phyloP scores from a whole-genome alignment of 176 grass and related monocot genomes.

The Urochloa ruziziensis region DNA sequence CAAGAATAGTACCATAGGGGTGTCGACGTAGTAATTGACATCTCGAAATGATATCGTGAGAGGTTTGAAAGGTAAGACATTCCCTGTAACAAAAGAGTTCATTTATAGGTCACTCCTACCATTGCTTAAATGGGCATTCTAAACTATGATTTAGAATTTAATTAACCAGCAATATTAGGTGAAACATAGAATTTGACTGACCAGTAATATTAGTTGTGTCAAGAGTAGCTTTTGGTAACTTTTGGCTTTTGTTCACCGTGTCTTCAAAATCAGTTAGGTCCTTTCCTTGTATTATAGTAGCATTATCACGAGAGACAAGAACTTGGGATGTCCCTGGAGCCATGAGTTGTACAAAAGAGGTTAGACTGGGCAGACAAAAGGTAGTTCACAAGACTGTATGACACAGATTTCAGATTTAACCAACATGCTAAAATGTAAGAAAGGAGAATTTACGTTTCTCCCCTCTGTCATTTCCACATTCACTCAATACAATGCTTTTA shows the following conservation, averaged over 20 bases:
- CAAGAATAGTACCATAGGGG: slow-evolving; percentile 44
- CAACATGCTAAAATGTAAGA: neutral
- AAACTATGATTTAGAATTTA: neutral
- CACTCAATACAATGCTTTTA: neutral
- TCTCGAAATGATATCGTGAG: slow-evolving; percentile 64
- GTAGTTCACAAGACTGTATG: neutral
- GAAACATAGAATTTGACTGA: slow-evolving; percentile 23
- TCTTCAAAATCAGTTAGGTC: neutral
- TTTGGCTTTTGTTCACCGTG: neutral
- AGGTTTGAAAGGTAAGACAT: slow-evolving; percentile 63
- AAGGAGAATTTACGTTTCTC: neutral
- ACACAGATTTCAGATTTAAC: too few species aligned
- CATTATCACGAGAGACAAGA: slow-evolving; percentile 52
- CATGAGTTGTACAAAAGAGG: neutral
- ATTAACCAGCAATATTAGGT: neutral
- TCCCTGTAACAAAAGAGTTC: slow-evolving; percentile 32
- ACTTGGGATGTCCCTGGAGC: slow-evolving; percentile 36
- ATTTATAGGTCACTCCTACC: neutral
- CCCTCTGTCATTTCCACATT: neutral
- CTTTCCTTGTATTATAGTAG: slow-evolving; percentile 6
- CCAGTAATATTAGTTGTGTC: slow-evolving; percentile 21
- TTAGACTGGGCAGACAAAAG: neutral
- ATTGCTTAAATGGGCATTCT: neutral
- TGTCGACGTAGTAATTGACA: slow-evolving; percentile 76
- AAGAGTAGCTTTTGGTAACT: neutral